phyloP scores from a whole-genome alignment of 768 basidiomycete genomes.

The Clitopilus hobsonii region DNA sequence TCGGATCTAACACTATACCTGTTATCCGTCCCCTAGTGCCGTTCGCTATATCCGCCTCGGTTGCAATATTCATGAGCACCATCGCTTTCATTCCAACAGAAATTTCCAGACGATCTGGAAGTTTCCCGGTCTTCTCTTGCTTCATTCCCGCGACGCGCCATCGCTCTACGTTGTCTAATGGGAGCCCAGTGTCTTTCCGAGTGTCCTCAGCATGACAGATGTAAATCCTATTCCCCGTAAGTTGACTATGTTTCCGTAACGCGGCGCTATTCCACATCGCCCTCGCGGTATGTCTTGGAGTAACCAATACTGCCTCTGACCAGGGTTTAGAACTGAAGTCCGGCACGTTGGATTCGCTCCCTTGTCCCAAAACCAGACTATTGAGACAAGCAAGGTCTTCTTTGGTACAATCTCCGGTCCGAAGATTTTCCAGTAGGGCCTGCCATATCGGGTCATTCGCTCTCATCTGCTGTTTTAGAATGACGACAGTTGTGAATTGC shows the following conservation, averaged over 20 bases:
- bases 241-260: slow-evolving; percentile 17
- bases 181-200: slow-evolving; percentile 1
- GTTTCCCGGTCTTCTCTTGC: slow-evolving; percentile 5
- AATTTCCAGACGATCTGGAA: slow-evolving; percentile 18
- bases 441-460: slow-evolving; percentile 25
- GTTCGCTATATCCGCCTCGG: slow-evolving; percentile 35
- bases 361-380: slow-evolving; percentile 14
- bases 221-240: slow-evolving; percentile 7
- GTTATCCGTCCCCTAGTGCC: slow-evolving; percentile 25
- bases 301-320: slow-evolving; percentile 19
- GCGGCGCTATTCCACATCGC: slow-evolving; percentile 21
- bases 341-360: neutral
- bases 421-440: slow-evolving; percentile 19
- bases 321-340: slow-evolving; percentile 17
- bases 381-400: slow-evolving; percentile 21
- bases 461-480: slow-evolving; percentile 27
- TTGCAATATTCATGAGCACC: slow-evolving; percentile 34
- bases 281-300: slow-evolving; percentile 23
- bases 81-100: slow-evolving; percentile 34
- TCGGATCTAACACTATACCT: slow-evolving; percentile 28
- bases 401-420: slow-evolving; percentile 16
- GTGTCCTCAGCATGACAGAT: slow-evolving; percentile 19
- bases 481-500: slow-evolving; percentile 23
- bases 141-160: slow-evolving; percentile 5
- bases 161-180: neutral